Percentiles rank a stretch among this genome's conserved stretches.
Conservation (phyloP, 441 rosid genomes). For the Gossypium trilobum region DNA sequence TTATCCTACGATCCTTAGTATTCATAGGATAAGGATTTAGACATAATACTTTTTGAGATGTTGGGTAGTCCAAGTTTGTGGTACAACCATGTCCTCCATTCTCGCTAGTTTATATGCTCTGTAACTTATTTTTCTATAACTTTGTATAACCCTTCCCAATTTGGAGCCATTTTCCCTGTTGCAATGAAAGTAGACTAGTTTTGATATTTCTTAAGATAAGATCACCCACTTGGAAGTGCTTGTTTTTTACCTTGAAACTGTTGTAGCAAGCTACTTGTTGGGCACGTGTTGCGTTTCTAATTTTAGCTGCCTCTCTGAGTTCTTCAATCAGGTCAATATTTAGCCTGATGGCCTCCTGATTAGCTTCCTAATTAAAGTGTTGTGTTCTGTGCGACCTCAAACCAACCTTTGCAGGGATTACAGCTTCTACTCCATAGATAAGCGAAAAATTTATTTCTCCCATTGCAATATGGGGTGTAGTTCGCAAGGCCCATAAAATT, state of each 20-base stretch:
- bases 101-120: background rate
- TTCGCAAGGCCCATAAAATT: background rate
- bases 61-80: background rate
- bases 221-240: background rate
- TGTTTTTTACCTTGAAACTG: background rate
- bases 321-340: background rate
- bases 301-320: background rate
- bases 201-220: background rate
- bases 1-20: background rate
- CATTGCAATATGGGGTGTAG: background rate
- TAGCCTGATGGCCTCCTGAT: background rate
- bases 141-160: background rate
- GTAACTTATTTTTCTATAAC: background rate
- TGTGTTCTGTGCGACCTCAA: background rate
- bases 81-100: background rate
- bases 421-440: background rate
- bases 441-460: background rate
- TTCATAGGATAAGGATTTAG: background rate
- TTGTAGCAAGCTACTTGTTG: background rate
- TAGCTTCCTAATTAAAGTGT: background rate
- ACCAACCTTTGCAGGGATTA: background rate
- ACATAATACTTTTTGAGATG: background rate
- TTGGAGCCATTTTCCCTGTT: background rate
- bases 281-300: background rate
- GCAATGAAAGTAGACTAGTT: background rate